Evolutionary conservation across 495 filamentous ascomycete species (phyloP), one percentile per base, ranked within the genome.

Genomic region (Penicillium lagena): DNA sequence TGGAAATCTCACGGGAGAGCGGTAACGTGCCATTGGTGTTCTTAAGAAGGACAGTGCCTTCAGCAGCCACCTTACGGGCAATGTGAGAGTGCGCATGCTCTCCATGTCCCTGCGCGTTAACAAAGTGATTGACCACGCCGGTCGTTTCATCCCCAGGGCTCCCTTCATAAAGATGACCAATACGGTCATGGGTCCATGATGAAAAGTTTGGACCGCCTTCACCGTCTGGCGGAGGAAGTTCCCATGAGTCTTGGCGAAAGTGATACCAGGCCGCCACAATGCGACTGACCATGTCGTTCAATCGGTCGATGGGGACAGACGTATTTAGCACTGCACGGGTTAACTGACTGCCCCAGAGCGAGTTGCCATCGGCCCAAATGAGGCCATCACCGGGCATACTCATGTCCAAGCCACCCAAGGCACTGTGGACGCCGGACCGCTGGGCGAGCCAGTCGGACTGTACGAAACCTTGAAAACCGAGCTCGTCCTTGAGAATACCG

Each of bases 241-340:
- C 69, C 63, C 77, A 74, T 39, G 84, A 71, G 55, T 95, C 89
- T 63, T 96, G 90, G 6, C 85, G 81, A 29, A 95, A 64, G 57
- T 94, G 87, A 59, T 94, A 96, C 88, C 89, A 96, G 0, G 90
- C 75, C 1, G 91, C 91, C 3, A 96, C 89, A 49, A 96, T 83
- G 15, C 91, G 80, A 1, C 87, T 87, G 4, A 81, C 89, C 93
- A 98, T 96, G 60, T 98, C 93, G 60, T 96, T 86, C 31, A 98
- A 53, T 30, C 93, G 75, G 14, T 85, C 80, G 39, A 95, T 71
- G 0, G 93, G 90, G 0, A 98, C 71, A 15, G 87, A 88, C 12
- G 80, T 80, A 56, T 96, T 98, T 29, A 96, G 67, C 0, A 88
- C 80, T 0, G 89, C 80, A 34, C 72, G 81, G 1, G 85, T 90